These are phyloP conservation scores for Suillus placidus DNA, from an alignment of 768 basidiomycete genomes.

Conservation along the genomic window DNA sequence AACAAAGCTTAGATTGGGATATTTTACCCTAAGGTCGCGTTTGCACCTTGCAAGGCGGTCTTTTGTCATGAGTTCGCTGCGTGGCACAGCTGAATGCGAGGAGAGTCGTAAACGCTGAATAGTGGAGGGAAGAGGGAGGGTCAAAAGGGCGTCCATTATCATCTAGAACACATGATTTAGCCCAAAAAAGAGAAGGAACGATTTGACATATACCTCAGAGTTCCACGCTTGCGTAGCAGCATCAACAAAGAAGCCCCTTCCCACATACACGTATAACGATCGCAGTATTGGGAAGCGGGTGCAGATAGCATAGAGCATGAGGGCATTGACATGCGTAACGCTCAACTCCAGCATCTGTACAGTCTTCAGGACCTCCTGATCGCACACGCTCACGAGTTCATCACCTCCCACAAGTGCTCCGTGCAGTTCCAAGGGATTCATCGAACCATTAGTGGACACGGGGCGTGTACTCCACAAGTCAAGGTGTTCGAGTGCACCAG, in stretches of 20 bases:
- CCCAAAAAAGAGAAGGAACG: not conserved
- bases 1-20: conserved; percentile 7
- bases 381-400: not conserved
- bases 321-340: conserved; percentile 6
- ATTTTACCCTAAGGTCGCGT: conserved; percentile 1
- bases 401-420: conserved; percentile 3
- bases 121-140: conserved; percentile 5
- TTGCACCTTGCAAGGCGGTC: not conserved
- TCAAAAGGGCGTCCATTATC: conserved; percentile 5
- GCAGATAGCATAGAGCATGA: conserved; percentile 7
- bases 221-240: not conserved
- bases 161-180: conserved; percentile 3
- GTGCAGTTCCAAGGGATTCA: not conserved
- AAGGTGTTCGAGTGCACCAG: conserved; percentile 5
- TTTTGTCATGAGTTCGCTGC: not conserved
- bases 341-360: conserved; percentile 5
- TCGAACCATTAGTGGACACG: not conserved
- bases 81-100: not conserved
- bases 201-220: conserved; percentile 6
- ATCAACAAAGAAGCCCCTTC: not conserved
- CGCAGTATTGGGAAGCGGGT: conserved; percentile 6
- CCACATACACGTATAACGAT: conserved; percentile 7
- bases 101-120: conserved; percentile 6
- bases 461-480: conserved; percentile 5
- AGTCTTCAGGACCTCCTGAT: conserved; percentile 2